Conservation (phyloP, 805 yeast genomes). For the Schwanniomyces pseudopolymorphus region DNA sequence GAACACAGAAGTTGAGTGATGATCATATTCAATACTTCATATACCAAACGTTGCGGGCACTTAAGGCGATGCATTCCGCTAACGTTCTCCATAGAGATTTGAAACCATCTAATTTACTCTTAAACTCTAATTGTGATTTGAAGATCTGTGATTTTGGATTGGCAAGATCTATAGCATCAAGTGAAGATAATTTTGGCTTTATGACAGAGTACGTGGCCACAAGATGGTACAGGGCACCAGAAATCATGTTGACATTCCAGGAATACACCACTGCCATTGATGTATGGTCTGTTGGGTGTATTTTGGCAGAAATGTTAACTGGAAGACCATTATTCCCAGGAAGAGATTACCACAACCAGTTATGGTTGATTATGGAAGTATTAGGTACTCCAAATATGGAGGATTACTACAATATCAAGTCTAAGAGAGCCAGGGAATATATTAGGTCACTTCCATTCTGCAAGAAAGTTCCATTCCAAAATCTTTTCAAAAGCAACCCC, state of each 20-base stretch:
- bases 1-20: slow-evolving; percentile 80
- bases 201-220: slow-evolving; percentile 99
- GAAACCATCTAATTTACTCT: slow-evolving; percentile 82
- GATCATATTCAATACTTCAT: slow-evolving; percentile 93
- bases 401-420: slow-evolving; percentile 71
- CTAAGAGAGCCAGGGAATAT: slow-evolving; percentile 85
- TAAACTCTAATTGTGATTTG: slow-evolving; percentile 90
- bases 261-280: slow-evolving; percentile 94
- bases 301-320: slow-evolving; percentile 82
- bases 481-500: slow-evolving; percentile 39
- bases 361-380: slow-evolving; percentile 78
- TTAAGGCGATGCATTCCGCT: slow-evolving; percentile 91
- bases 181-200: slow-evolving; percentile 67
- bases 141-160: slow-evolving; percentile 94
- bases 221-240: slow-evolving; percentile 97
- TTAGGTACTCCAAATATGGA: slow-evolving; percentile 86
- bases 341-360: slow-evolving; percentile 87
- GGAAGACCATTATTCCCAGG: slow-evolving; percentile 94
- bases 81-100: slow-evolving; percentile 91
- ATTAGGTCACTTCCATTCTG: slow-evolving; percentile 74
- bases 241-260: slow-evolving; percentile 92
- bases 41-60: slow-evolving; percentile 86
- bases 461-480: slow-evolving; percentile 57
- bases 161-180: slow-evolving; percentile 65
- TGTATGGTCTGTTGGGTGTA: slow-evolving; percentile 96